These are phyloP conservation scores for Anthoceros angustus DNA, from an alignment of 225 moss, liverwort and hornwort species.

Conservation along the genomic window DNA sequence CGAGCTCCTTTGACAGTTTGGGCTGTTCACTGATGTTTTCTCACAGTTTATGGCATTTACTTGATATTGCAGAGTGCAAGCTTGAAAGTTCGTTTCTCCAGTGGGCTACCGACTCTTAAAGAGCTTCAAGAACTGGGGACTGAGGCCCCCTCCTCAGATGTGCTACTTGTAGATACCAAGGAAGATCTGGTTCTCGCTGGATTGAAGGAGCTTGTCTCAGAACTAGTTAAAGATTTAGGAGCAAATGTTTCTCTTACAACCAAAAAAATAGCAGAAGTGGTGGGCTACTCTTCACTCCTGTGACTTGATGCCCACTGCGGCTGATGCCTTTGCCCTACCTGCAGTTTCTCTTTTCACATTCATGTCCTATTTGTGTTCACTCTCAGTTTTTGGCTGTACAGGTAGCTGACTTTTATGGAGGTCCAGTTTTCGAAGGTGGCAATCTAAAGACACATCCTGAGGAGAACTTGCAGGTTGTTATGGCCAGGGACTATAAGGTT, in stretches of 20 bases:
- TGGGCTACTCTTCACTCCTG: constrained; percentile 19
- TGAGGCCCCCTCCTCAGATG: constrained; percentile 41
- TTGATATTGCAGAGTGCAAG: constrained; percentile 45
- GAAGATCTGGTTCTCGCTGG: constrained; percentile 54
- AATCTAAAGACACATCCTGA: constrained; percentile 43
- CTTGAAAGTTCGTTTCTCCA: constrained; percentile 45
- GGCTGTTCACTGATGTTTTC: background rate
- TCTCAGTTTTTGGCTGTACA: constrained; percentile 7
- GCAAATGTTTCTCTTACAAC: constrained; percentile 50
- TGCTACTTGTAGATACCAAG: constrained; percentile 60
- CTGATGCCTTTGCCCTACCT: no score
- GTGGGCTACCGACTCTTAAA: constrained; percentile 59
- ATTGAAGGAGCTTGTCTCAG: constrained; percentile 58
- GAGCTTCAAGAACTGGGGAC: constrained; percentile 50
- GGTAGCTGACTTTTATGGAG: constrained; percentile 95
- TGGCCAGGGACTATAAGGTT: constrained; percentile 37
- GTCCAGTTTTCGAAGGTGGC: constrained; percentile 78
- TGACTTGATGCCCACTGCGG: constrained; percentile 1
- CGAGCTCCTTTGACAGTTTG: background rate
- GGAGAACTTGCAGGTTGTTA: constrained; percentile 20
- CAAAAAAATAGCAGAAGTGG: constrained; percentile 92
- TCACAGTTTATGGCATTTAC: constrained; percentile 12
- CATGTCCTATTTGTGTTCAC: constrained; percentile 5
- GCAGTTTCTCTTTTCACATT: no score
- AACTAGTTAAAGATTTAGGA: constrained; percentile 50